Evolutionary conservation across 192 early-diverging fungal species (phyloP), one percentile per base, ranked within the genome.

Genomic region (Coemansia sp.): DNA sequence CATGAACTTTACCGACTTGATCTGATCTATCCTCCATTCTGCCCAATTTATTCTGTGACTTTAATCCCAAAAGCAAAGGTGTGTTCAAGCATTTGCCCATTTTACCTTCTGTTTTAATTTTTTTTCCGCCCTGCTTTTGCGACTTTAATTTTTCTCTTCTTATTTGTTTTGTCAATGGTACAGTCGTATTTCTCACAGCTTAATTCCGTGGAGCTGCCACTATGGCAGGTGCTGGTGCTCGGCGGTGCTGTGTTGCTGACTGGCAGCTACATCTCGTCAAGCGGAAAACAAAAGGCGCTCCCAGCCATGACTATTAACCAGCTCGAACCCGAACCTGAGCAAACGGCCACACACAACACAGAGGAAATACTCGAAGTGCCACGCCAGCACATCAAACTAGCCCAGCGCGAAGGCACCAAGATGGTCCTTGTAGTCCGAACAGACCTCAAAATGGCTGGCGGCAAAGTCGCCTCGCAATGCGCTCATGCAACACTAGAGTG

Each of bases 401-500:
- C 52, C 18, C 31, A 23, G 11, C 27, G 16, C 8, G 59, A 55
- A 12, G 59, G 58, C 23, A 32, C 54, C 29, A 67, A 67, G 43
- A 25, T 67, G 87, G 87, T 89, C 22, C 83, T 97, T 12, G 79
- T 92, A 1, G 82, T 95, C 5, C 83, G 93, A 16, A 88, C 81
- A 6, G 94, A 97, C 63, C 73, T 97, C 6, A 86, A 78, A 12
- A 93, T 97, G 91, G 77, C 76, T 11, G 93, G 92, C 62, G 92
- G 92, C n/a, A 94, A 95, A 49, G 84, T 90, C 19, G 92, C 92
- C 2, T 88, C 91, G 31, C 92, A 93, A 81, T 96, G 92, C 62
- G 88, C 87, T 31, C 92, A 94, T 64, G 92, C 91, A 9, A 88
- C 91, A 2, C 74, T 96, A 7, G 90, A 87, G n/a, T 85, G 84